A percentile compares a stretch with the other conserved stretches of the same genome.
Evolutionary conservation across 2,329 filamentous ascomycete genomes (phyloP).

Genomic region (Colletotrichum abscissum): DNA sequence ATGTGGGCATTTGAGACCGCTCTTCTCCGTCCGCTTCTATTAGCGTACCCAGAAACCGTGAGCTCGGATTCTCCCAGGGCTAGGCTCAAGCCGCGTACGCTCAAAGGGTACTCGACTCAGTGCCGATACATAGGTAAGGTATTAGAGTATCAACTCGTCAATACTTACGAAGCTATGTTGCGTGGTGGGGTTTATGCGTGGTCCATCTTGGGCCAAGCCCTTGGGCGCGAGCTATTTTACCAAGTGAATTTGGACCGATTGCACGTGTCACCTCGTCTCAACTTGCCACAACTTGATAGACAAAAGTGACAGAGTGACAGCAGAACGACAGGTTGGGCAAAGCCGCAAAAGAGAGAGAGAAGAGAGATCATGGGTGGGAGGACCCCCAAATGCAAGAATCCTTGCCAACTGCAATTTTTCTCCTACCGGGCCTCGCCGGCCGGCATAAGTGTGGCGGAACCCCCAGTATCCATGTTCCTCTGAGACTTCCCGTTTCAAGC

Average conservation of each 20-base stretch:
- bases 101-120: background rate
- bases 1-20: constrained; percentile 1
- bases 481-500: constrained; percentile 28
- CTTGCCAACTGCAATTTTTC: background rate
- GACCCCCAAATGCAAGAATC: background rate
- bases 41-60: constrained; percentile 4
- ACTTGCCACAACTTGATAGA: constrained; percentile 16
- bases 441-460: constrained; percentile 9
- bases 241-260: background rate
- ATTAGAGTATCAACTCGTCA: background rate
- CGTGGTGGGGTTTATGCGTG: constrained; percentile 9
- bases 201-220: background rate
- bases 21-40: background rate
- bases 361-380: background rate
- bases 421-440: constrained; percentile 20
- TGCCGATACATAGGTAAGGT: background rate
- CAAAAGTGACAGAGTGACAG: background rate
- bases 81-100: constrained; percentile 12
- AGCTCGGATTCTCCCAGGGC: background rate
- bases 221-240: background rate
- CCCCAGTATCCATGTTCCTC: constrained; percentile 27
- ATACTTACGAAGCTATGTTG: constrained; percentile 8
- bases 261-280: constrained; percentile 25
- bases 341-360: background rate
- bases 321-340: no score